These are phyloP conservation scores for Uronychia binucleata DNA, from an alignment of 73 alveolate genomes.

Conservation along the genomic window DNA sequence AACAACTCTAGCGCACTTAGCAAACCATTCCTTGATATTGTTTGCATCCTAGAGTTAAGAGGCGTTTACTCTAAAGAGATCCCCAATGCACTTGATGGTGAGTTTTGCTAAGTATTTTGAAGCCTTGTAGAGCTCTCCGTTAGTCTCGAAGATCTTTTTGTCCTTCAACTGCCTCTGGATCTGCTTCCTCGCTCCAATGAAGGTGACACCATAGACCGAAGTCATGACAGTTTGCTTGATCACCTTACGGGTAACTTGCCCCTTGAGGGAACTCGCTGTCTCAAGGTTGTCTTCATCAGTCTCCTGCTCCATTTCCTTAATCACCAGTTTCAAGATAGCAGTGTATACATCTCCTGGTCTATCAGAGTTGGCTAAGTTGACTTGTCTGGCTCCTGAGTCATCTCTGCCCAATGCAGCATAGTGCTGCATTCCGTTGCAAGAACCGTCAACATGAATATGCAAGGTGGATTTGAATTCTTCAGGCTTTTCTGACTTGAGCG, in stretches of 20 bases:
- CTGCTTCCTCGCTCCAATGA: slow-evolving; percentile 86
- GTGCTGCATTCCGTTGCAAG: slow-evolving; percentile 94
- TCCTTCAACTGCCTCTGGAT: slow-evolving; percentile 86
- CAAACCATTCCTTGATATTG: slow-evolving; percentile 84
- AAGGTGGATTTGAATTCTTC: slow-evolving; percentile 71
- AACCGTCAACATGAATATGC: slow-evolving; percentile 97
- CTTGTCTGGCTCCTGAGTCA: slow-evolving; percentile 88
- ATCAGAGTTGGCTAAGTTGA: slow-evolving; percentile 77
- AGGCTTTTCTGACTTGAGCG: slow-evolving; percentile 73
- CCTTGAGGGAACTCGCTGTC: slow-evolving; percentile 72
- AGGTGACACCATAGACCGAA: slow-evolving; percentile 96
- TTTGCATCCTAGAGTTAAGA: slow-evolving; percentile 66
- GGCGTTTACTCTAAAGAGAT: slow-evolving; percentile 58
- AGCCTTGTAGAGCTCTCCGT: slow-evolving; percentile 66
- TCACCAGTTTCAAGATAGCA: slow-evolving; percentile 66
- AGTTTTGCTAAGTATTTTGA: slow-evolving; percentile 78
- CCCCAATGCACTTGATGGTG: slow-evolving; percentile 83
- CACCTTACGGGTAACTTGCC: slow-evolving; percentile 77
- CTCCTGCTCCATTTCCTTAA: slow-evolving; percentile 44
- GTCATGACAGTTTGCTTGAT: slow-evolving; percentile 98
- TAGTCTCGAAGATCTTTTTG: slow-evolving; percentile 62
- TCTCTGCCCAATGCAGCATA: slow-evolving; percentile 98
- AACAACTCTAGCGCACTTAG: slow-evolving; percentile 83
- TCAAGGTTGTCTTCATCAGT: slow-evolving; percentile 30
- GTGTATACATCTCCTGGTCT: slow-evolving; percentile 93